Base-by-base conservation (phyloP, 805 yeast species). In the Metschnikowia dekortorum region DNA sequence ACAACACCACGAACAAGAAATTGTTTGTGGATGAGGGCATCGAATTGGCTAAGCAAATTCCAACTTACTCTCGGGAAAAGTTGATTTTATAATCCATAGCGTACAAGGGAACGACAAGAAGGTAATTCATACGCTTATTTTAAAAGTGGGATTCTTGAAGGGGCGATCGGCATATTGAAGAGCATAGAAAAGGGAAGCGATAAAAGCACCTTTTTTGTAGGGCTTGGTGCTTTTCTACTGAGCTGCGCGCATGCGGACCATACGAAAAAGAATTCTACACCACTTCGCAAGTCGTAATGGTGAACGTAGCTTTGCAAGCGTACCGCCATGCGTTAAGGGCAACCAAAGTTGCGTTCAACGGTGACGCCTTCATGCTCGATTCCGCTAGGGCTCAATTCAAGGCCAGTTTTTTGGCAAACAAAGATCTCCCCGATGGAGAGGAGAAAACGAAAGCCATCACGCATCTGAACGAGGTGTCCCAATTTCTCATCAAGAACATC, bases 321-420 rank as follows among this genome's bases (percentile, higher is more conserved):
- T 87, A 85, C 63, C 79, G 86, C 65, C 71, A 73, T 45, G 85
- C 88, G 2, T 66, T 86, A 33, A 76, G 89, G 57, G 89, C 92
- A 8, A 81, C 88, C 0, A 70, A 71, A 31, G 57, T 80, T 3
- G 88, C 87, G 0, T 87, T 87, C 61, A 65, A 68, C 29, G 72
- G 73, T 6, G 88, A 83, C 57, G 8, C 56, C 1, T 57, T 66
- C 4, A 75, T 84, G 47, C 64, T 87, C 37, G 45, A 51, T 1
- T 85, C 89, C 0, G 83, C 95, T 2, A 78, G 90, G 57, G 57
- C 61, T 1, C 75, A 83, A 61, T 79, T 87, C 61, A 79, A 75
- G 61, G 67, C 74, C 37, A 87, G 86, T 28, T 81, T 73, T 59
- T 67, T 75, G 47, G 59, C 64, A 45, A 63, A 69, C 55, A 55